Percentiles rank a stretch among this genome's conserved stretches.
These are phyloP conservation scores for Annulohypoxylon bovei DNA, from an alignment of 495 filamentous ascomycete species.

Conservation along the genomic window DNA sequence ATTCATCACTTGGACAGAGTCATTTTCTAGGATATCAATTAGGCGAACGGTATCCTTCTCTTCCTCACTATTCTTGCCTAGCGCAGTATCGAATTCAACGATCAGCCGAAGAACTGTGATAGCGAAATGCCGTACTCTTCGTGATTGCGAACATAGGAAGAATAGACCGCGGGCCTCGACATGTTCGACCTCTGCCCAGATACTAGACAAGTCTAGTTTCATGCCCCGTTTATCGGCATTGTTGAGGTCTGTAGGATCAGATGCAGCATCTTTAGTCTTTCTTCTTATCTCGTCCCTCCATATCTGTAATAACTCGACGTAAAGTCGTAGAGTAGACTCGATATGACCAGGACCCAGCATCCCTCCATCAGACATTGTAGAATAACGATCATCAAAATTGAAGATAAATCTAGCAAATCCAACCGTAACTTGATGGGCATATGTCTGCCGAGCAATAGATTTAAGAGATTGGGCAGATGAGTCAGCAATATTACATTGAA, in stretches of 20 bases:
- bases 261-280: conserved; percentile 78
- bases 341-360: conserved; percentile 96
- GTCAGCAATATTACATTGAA: conserved; percentile 88
- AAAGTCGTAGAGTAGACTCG: conserved; percentile 89
- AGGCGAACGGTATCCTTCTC: conserved; percentile 74
- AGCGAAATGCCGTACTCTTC: conserved; percentile 86
- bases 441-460: conserved; percentile 90
- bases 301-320: conserved; percentile 91
- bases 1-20: conserved; percentile 86
- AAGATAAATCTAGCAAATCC: conserved; percentile 98
- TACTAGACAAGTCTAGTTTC: conserved; percentile 85
- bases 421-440: conserved; percentile 95
- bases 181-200: conserved; percentile 93
- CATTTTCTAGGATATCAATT: conserved; percentile 90
- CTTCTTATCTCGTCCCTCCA: conserved; percentile 97
- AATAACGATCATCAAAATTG: conserved; percentile 95
- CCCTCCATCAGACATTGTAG: conserved; percentile 97
- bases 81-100: conserved; percentile 90
- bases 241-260: conserved; percentile 68
- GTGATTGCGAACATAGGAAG: conserved; percentile 95
- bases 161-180: conserved; percentile 98
- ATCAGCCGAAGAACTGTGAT: conserved; percentile 92
- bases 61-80: conserved; percentile 68
- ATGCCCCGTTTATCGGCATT: conserved; percentile 67
- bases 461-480: conserved; percentile 94